These are phyloP conservation scores for Colletotrichum cuscutae DNA, from an alignment of 2,329 filamentous ascomycete species.

Conservation along the genomic window DNA sequence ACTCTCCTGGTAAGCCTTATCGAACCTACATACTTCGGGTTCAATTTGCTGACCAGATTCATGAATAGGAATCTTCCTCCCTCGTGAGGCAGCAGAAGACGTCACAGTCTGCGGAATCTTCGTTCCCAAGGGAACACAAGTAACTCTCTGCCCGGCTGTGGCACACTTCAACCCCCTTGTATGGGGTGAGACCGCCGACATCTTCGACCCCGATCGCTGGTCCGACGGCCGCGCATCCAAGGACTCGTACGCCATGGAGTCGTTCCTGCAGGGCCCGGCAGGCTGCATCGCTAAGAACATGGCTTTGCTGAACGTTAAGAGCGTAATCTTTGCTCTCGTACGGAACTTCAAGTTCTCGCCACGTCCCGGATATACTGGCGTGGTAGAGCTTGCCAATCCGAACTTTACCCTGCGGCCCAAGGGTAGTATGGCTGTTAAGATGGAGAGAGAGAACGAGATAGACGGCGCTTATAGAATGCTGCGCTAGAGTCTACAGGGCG, in stretches of 20 bases:
- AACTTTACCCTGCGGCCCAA: conserved; percentile 35
- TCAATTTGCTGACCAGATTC: background rate
- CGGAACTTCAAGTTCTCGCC: conserved; percentile 26
- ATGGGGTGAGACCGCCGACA: conserved; percentile 43
- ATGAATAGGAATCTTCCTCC: conserved; percentile 36
- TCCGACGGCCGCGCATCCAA: conserved; percentile 37
- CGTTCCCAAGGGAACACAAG: conserved; percentile 42
- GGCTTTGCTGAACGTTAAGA: conserved; percentile 33
- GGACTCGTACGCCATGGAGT: conserved; percentile 40
- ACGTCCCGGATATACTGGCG: conserved; percentile 1
- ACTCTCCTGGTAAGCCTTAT: conserved; percentile 40
- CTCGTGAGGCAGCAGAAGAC: conserved; percentile 40
- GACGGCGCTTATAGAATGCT: background rate
- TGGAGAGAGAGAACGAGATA: conserved; percentile 9
- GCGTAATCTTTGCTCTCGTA: conserved; percentile 27
- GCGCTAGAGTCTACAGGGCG: background rate
- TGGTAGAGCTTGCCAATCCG: conserved; percentile 29
- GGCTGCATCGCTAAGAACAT: conserved; percentile 36
- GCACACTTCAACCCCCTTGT: conserved; percentile 39
- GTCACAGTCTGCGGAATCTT: conserved; percentile 41
- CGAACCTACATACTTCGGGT: background rate
- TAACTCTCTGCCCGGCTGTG: conserved; percentile 41
- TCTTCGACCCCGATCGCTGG: conserved; percentile 44
- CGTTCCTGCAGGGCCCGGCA: conserved; percentile 38
- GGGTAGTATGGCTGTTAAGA: conserved; percentile 16